Evolutionary conservation across 331 rosid species (phyloP).

Genomic region (Rosa hybrid): DNA sequence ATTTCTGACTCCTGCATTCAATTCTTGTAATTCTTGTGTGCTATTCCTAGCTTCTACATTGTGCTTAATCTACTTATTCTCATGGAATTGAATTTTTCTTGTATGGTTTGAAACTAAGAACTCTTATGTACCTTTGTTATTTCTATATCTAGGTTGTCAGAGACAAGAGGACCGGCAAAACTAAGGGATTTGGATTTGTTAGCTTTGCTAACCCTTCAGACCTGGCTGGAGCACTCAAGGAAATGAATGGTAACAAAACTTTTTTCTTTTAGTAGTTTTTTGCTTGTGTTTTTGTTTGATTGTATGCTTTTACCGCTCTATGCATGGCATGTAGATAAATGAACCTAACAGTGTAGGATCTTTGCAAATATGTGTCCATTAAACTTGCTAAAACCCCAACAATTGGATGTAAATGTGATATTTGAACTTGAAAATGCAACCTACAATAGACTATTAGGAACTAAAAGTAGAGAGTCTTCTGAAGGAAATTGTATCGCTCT

Average conservation of each 20-base stretch:
- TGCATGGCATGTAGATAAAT: background rate
- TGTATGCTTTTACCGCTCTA: background rate
- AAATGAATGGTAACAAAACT: constrained; percentile 73
- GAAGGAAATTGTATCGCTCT: background rate
- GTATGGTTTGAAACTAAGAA: background rate
- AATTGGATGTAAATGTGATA: background rate
- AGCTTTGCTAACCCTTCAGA: constrained; percentile 82
- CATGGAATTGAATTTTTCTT: background rate
- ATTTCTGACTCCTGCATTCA: background rate
- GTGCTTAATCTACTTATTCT: background rate
- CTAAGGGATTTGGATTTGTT: constrained; percentile 93
- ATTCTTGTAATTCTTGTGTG: background rate
- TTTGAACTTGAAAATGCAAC: background rate
- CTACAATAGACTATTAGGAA: background rate
- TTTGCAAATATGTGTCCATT: background rate
- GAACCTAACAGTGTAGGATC: background rate
- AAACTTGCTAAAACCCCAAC: background rate
- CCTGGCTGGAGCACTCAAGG: constrained; percentile 93
- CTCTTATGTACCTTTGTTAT: constrained; percentile 8
- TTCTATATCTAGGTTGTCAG: constrained; percentile 67
- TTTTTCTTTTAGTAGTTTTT: background rate
- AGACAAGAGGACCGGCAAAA: constrained; percentile 95
- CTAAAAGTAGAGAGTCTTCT: background rate
- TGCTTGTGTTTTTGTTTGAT: background rate
- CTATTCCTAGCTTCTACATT: background rate